Evolutionary conservation across 192 early-diverging fungal species (phyloP).

Genomic region (Linnemannia elongata): DNA sequence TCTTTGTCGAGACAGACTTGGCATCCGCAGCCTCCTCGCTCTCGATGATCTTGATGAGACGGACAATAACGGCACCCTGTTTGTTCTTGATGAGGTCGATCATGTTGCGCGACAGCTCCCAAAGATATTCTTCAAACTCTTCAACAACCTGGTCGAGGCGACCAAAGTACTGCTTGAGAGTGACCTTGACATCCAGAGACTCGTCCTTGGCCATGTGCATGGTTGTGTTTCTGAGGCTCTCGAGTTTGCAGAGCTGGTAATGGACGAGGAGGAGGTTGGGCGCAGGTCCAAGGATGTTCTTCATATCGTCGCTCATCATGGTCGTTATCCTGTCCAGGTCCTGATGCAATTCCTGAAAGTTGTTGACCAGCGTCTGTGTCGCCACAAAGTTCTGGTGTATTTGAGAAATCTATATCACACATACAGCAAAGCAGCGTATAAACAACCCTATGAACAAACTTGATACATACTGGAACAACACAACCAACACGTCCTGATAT

Average conservation of each 20-base stretch:
- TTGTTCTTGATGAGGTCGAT: constrained; percentile 83
- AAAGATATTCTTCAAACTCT: constrained; percentile 91
- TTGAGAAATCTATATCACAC: constrained; percentile 79
- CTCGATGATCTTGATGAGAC: constrained; percentile 95
- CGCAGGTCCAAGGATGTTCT: constrained; percentile 75
- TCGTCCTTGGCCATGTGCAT: constrained; percentile 77
- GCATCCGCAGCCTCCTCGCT: constrained; percentile 93
- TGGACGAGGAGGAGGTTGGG: constrained; percentile 90
- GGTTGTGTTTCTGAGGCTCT: constrained; percentile 90
- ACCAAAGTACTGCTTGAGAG: constrained; percentile 89
- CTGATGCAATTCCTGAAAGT: constrained; percentile 89
- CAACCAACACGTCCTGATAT: neutral
- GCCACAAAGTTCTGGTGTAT: constrained; percentile 96
- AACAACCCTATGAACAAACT: neutral
- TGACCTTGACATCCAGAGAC: constrained; percentile 81
- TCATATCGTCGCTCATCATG: constrained; percentile 77
- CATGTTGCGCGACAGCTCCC: constrained; percentile 84
- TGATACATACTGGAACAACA: too few species aligned
- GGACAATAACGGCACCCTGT: constrained; percentile 82
- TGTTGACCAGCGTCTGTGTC: constrained; percentile 86
- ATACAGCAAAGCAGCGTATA: neutral
- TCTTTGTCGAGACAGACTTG: constrained; percentile 63
- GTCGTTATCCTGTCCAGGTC: constrained; percentile 79
- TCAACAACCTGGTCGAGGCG: constrained; percentile 82
- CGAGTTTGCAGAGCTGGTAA: constrained; percentile 88